Conservation (phyloP, 2,329 filamentous ascomycete species). For the Colletotrichum higginsianum region DNA sequence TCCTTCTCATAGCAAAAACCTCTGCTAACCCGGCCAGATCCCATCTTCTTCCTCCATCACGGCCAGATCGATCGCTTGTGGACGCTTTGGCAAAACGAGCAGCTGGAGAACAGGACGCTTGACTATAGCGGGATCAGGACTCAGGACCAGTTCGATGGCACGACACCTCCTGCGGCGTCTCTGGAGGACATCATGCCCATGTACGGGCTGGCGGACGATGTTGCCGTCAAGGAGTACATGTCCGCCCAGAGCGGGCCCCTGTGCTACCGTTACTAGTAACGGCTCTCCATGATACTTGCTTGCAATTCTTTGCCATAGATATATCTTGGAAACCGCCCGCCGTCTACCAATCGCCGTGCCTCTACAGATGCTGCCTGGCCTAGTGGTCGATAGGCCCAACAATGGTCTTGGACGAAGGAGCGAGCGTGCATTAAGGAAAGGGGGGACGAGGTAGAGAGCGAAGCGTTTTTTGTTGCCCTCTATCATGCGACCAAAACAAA, state of each 20-base stretch:
- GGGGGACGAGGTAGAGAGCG: too few species aligned
- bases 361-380: too few species aligned
- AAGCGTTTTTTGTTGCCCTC: too few species aligned
- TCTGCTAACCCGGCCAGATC: conserved; percentile 26
- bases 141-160: not conserved
- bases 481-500: too few species aligned
- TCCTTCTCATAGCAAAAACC: not conserved
- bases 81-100: conserved; percentile 44
- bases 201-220: conserved; percentile 34
- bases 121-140: conserved; percentile 33
- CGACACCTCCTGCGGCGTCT: conserved; percentile 10
- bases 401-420: too few species aligned
- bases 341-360: too few species aligned
- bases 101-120: conserved; percentile 11
- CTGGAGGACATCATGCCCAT: conserved; percentile 39
- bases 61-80: conserved; percentile 44
- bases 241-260: conserved; percentile 10
- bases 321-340: too few species aligned
- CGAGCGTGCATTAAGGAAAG: too few species aligned
- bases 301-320: too few species aligned
- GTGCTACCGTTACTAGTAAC: too few species aligned
- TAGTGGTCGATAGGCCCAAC: too few species aligned
- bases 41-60: conserved; percentile 46
- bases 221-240: conserved; percentile 39
- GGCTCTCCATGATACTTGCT: too few species aligned